Conservation (phyloP, 257 asterid species). For the Primulina eburnea region DNA sequence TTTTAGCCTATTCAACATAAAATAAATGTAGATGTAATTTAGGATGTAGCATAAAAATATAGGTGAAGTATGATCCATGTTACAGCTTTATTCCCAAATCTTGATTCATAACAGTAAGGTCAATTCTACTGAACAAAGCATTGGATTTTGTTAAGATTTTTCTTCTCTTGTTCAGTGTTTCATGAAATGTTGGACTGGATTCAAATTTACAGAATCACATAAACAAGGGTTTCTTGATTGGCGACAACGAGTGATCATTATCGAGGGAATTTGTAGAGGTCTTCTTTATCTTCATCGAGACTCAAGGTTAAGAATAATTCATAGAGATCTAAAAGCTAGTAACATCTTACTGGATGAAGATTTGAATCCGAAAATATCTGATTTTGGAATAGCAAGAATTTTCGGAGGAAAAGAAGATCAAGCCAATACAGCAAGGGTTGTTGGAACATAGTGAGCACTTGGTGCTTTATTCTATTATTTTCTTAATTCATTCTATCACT, state of each 20-base stretch:
- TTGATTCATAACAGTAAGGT: too few relatives aligned
- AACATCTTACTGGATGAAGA: constrained; percentile 46
- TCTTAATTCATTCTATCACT: too few relatives aligned
- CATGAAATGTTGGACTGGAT: neutral
- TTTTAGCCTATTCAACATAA: too few relatives aligned
- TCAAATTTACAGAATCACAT: constrained; percentile 26
- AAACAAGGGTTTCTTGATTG: constrained; percentile 35
- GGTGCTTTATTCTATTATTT: too few relatives aligned
- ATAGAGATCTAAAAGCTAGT: constrained; percentile 48
- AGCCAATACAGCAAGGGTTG: constrained; percentile 44
- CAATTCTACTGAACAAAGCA: too few relatives aligned
- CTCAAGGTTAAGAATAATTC: constrained; percentile 49
- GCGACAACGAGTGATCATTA: constrained; percentile 37
- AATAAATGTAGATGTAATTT: neutral
- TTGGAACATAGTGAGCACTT: constrained; percentile 49
- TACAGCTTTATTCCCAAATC: too few relatives aligned
- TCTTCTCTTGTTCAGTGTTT: too few relatives aligned
- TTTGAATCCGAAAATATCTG: constrained; percentile 54
- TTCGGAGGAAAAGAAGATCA: constrained; percentile 47
- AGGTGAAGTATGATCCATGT: too few relatives aligned
- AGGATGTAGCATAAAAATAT: too few relatives aligned
- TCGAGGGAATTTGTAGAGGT: constrained; percentile 55
- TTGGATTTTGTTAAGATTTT: neutral
- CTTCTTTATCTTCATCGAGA: constrained; percentile 52
- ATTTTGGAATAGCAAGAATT: constrained; percentile 54